Evolutionary conservation across 768 basidiomycete genomes (phyloP), one percentile per base, ranked within the genome.

Genomic region (Mycena belliarum): DNA sequence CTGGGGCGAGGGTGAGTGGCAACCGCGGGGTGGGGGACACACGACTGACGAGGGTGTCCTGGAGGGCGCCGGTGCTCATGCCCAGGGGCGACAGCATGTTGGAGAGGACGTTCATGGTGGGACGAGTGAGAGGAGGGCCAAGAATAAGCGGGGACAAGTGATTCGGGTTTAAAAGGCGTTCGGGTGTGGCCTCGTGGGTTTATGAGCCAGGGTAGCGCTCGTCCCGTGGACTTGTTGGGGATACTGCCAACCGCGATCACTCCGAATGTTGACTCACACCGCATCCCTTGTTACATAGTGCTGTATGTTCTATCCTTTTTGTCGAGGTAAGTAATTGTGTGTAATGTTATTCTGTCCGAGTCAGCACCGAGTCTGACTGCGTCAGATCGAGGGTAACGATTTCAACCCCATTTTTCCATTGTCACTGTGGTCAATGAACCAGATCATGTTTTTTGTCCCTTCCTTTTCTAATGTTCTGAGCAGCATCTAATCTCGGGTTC

Each of bases 41-140:
- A 45, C 0, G 55, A 71, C 80, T 49, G 70, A 91, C 91, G 38
- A 93, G 76, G 37, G 91, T 93, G 64, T 93, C 91, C 62, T 91
- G 89, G 35, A 93, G 76, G 29, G 90, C 84, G 40, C 79, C 81
- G 29, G 86, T 82, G 65, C 82, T 84, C 75, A 85, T 80, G 56
- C 82, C 84, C 52, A 88, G 72, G 10, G 90, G 91, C 63, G 87
- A 87, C 44, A 93, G 75, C 58, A 93, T 74, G 67, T 71, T 86
- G 76, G 85, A 89, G 61, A 93, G 63, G 43, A 85, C 63, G 57
- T 93, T 84, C 91, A 93, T 93, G 60, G 68, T 64, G 52, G 65
- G 60, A 60, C 71, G 70, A 70, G 70, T 71, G 67, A 68, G 73
- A 65, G n/a, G n/a, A n/a, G 69, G 68, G 63, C 64, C 68, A 68